Evolutionary conservation across 441 rosid genomes (phyloP), one percentile per base, ranked within the genome.

Genomic region (Bocquillonia castaneifolia): DNA sequence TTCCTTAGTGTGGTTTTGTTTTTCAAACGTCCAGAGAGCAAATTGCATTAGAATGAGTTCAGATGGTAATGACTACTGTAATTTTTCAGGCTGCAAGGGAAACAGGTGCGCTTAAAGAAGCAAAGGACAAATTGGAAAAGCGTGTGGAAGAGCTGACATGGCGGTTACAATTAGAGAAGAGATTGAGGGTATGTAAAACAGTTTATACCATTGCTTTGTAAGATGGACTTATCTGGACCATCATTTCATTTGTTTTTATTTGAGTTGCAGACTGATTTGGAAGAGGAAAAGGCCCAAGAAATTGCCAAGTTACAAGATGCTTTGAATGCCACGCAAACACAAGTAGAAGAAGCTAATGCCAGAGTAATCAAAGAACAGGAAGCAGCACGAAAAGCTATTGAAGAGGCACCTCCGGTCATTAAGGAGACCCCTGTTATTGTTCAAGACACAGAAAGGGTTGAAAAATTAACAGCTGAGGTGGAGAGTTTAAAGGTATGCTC

Each of bases 61-160:
- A 23, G 60, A 72, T 63, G 48, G 59, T 66, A 56, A 37, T 72
- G 9, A 58, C 53, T 61, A 50, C 17, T 56, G 32, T 58, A 59
- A 52, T 77, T 73, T 77, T 76, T 71, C 83, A 96, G 99, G 98
- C 97, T 81, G 85, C 98, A 68, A 86, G 90, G 72, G 99, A 96
- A 77, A 96, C 99, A 0, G 99, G 99, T 51, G 99, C 98, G 66
- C 98, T 96, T 54, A 89, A 86, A 87, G 97, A 88, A 78, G 97
- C 96, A 29, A 96, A 96, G 73, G 97, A 92, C 85, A 92, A 88
- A 80, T 82, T 93, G 73, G 98, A 96, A 83, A 92, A 96, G 84
- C 96, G 97, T 52, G 98, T 96, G 71, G 99, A 96, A 81, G 99
- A 96, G 79, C 89, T 96, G 70, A 89, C 97, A 63, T 92, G 98